Conservation (phyloP, 2,329 filamentous ascomycete genomes). For the Cordyceps tenuipes region DNA sequence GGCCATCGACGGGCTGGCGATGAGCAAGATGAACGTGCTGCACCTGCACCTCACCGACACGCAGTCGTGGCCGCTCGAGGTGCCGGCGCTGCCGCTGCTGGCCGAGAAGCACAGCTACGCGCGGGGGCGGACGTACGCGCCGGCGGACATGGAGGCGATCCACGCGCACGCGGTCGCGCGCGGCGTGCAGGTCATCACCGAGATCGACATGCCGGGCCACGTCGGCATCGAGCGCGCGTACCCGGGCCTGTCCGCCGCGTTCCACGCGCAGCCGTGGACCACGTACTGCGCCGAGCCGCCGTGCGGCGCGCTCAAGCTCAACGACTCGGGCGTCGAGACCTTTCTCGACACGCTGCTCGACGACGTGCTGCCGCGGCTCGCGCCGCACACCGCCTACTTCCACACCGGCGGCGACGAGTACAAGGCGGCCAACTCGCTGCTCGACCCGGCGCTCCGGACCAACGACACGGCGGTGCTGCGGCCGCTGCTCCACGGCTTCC, state of each 20-base stretch:
- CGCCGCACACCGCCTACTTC: constrained; percentile 64
- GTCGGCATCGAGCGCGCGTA: constrained; percentile 59
- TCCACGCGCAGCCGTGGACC: constrained; percentile 46
- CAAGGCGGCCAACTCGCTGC: constrained; percentile 63
- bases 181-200: constrained; percentile 63
- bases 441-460: constrained; percentile 64
- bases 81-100: constrained; percentile 55
- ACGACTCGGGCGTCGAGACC: constrained; percentile 57
- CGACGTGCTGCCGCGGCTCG: constrained; percentile 65
- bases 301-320: constrained; percentile 67
- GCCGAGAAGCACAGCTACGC: constrained; percentile 66
- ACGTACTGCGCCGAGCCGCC: constrained; percentile 55
- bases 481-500: constrained; percentile 69
- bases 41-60: constrained; percentile 77
- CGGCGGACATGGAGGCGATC: constrained; percentile 54
- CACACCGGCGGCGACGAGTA: constrained; percentile 86
- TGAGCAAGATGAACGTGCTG: constrained; percentile 76
- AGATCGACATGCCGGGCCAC: constrained; percentile 77
- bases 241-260: constrained; percentile 64
- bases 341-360: constrained; percentile 66
- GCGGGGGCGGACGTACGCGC: constrained; percentile 58
- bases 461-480: constrained; percentile 57
- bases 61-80: constrained; percentile 81
- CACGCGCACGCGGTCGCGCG: constrained; percentile 62
- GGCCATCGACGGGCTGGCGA: constrained; percentile 67